Percentiles rank a stretch among this genome's conserved stretches.
Evolutionary conservation across 2,329 filamentous ascomycete species (phyloP).

Genomic region (Lecanicillium sp.): DNA sequence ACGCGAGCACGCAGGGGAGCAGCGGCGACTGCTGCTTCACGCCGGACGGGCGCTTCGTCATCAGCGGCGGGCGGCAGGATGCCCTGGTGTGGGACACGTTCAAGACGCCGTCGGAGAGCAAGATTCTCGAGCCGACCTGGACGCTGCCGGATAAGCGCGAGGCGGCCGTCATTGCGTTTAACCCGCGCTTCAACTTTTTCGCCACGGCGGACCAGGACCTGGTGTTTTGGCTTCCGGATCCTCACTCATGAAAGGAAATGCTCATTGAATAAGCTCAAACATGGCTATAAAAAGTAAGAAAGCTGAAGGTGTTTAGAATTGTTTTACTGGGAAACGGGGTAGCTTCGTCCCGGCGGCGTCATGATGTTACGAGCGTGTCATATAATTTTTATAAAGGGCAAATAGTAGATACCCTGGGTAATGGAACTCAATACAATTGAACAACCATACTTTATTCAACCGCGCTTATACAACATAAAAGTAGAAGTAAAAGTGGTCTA

Average conservation of each 20-base stretch:
- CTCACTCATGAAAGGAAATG: slow-evolving; percentile 35
- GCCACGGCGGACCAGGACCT: slow-evolving; percentile 83
- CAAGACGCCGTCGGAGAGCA: slow-evolving; percentile 44
- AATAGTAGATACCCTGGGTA: slow-evolving; percentile 5
- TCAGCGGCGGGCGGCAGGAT: slow-evolving; percentile 70
- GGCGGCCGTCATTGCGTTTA: slow-evolving; percentile 74
- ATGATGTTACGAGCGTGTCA: not conserved
- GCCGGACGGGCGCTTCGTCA: slow-evolving; percentile 79
- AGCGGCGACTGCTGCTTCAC: slow-evolving; percentile 81
- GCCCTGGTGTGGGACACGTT: slow-evolving; percentile 82
- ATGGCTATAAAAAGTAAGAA: not conserved
- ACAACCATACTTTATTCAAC: no score
- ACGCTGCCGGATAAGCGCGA: slow-evolving; percentile 60
- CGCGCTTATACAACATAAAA: no score
- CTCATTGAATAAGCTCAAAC: not conserved
- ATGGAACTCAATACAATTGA: not conserved
- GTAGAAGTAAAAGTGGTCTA: no score
- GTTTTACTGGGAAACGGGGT: no score
- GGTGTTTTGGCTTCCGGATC: slow-evolving; percentile 70
- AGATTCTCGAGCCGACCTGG: slow-evolving; percentile 54
- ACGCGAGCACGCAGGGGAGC: slow-evolving; percentile 38
- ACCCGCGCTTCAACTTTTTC: slow-evolving; percentile 86
- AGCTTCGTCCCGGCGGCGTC: no score
- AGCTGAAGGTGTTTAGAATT: no score
- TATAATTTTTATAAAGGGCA: not conserved